These are phyloP conservation scores for Fraxinus americana DNA, from an alignment of 257 asterid genomes.

Conservation along the genomic window DNA sequence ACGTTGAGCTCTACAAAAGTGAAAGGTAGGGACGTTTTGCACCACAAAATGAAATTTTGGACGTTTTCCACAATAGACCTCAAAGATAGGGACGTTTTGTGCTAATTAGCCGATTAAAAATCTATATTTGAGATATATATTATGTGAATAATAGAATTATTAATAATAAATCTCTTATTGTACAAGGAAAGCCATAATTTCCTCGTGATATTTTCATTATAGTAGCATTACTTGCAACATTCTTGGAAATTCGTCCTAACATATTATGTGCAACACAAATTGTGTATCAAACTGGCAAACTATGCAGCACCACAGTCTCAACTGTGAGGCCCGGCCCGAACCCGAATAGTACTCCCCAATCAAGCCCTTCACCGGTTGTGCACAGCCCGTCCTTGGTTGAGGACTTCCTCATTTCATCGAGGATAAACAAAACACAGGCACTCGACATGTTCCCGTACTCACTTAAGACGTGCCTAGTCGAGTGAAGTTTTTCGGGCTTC, in stretches of 20 bases:
- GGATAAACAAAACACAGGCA: slow-evolving; percentile 57
- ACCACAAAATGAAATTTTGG: too few relatives aligned
- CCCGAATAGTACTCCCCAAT: slow-evolving; percentile 74
- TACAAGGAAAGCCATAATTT: not conserved
- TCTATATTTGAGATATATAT: too few relatives aligned
- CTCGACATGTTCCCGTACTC: slow-evolving; percentile 76
- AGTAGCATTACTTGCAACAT: not conserved
- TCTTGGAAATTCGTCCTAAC: not conserved
- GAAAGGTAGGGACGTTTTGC: too few relatives aligned
- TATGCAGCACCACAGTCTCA: slow-evolving; percentile 70
- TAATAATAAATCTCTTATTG: not conserved
- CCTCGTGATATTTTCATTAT: not conserved
- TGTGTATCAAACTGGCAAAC: slow-evolving; percentile 30
- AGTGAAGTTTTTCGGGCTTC: slow-evolving; percentile 46
- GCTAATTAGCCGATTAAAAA: too few relatives aligned
- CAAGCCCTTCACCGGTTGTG: slow-evolving; percentile 73
- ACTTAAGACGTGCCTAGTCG: slow-evolving; percentile 58
- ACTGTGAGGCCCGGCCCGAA: slow-evolving; percentile 83
- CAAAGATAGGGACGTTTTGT: too few relatives aligned
- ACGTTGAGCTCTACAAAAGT: too few relatives aligned
- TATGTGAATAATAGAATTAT: not conserved
- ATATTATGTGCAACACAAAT: not conserved
- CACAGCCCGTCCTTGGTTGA: slow-evolving; percentile 53
- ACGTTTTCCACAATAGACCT: too few relatives aligned
- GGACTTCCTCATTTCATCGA: slow-evolving; percentile 73